Base-by-base conservation (phyloP, 441 rosid genomes). In the Euphorbia schlechtendalii region DNA sequence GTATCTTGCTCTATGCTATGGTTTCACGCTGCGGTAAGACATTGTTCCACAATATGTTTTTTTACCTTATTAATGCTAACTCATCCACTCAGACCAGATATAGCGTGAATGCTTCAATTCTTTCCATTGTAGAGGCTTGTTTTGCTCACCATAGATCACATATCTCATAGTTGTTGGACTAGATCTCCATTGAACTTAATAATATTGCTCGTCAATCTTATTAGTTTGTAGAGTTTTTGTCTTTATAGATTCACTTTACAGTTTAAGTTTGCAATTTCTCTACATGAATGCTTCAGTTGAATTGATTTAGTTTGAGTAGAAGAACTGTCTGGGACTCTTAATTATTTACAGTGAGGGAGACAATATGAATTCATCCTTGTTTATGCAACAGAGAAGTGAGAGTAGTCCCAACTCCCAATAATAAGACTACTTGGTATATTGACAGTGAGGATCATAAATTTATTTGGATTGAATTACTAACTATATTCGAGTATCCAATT, bases 1-100 rank as follows among this genome's bases (percentile, higher is more conserved):
- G 97, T 36, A 92, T 88, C 70, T 77, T 92, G 80, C 83, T 92
- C 41, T 92, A 90, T 70, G 85, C 97, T n/a, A 68, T 84, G 85
- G 81, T 90, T 28, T 85, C 96, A 60, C 76, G 67, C 76, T 85
- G 76, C 69, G 70, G 96, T 92, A 85, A 86, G 81, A 94, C 97
- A 27, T 77, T 90, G 69, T 65, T 90, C n/a, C n/a, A n/a, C n/a
- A n/a, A n/a, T n/a, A n/a, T n/a, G n/a, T n/a, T n/a, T n/a, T n/a
- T 49, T 24, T 20, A 15, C 36, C 22, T 38, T 38, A 34, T n/a
- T n/a, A n/a, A 21, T 58, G 60, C 30, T 22, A 60, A 45, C 24
- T 55, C 61, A 49, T n/a, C 24, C n/a, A 8, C 48, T 66, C 25
- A 32, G 51, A n/a, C 43, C 52, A 21, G 8, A 51, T 49, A 57